Evolutionary conservation across 768 basidiomycete genomes (phyloP).

Genomic region (Hysterangium stoloniferum): DNA sequence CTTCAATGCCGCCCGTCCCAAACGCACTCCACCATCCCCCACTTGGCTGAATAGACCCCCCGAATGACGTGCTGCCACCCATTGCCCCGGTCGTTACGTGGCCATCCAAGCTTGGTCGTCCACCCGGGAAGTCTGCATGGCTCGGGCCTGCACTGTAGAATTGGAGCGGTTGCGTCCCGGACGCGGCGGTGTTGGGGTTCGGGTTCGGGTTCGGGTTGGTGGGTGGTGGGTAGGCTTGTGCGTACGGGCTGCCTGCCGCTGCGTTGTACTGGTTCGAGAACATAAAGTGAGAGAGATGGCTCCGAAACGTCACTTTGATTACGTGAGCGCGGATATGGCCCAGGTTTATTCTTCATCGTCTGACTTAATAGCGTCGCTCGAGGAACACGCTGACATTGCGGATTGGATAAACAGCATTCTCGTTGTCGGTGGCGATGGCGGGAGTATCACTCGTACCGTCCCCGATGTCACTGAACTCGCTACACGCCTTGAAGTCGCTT

Average conservation of each 20-base stretch:
- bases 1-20: conserved; percentile 91
- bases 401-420: conserved; percentile 70
- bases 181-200: conserved; percentile 39
- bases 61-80: conserved; percentile 42
- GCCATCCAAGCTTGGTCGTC: conserved; percentile 73
- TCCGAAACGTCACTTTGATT: no score
- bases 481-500: conserved; percentile 73
- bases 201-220: conserved; percentile 13
- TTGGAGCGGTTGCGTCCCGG: conserved; percentile 62
- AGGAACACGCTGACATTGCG: conserved; percentile 51
- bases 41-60: conserved; percentile 63
- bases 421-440: conserved; percentile 26
- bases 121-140: conserved; percentile 58
- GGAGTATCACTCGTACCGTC: conserved; percentile 9
- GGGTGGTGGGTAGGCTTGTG: not conserved
- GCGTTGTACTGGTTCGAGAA: conserved; percentile 7
- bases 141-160: conserved; percentile 52
- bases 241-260: not conserved
- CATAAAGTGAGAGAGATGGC: not conserved
- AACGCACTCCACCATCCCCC: conserved; percentile 95
- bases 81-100: conserved; percentile 42
- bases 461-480: conserved; percentile 55
- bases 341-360: conserved; percentile 9
- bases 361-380: conserved; percentile 33
- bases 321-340: not conserved